Evolutionary conservation across 768 basidiomycete species (phyloP), one percentile per base, ranked within the genome.

Genomic region (Boletus sp.): DNA sequence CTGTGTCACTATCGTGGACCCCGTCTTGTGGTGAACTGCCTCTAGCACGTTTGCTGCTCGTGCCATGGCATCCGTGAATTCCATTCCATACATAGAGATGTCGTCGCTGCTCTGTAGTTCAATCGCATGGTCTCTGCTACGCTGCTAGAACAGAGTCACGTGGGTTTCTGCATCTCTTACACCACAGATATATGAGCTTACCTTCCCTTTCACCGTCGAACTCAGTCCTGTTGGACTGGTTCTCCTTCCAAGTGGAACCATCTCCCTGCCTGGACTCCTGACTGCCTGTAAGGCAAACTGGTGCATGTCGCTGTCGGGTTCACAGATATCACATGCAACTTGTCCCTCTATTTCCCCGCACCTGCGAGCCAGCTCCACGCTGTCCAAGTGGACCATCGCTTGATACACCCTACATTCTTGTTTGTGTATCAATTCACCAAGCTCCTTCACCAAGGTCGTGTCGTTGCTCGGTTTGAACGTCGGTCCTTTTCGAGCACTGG

Each of bases 241-340:
- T n/a, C 33, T 35, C 3, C 33, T 11, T 1, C 33, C 33, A 11
- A 11, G 33, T 12, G 37, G 37, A 39, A 10, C 4, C 1, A 3
- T 28, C 28, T 29, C 18, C 28, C 2, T 29, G 28, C 17, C 7
- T 46, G 15, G 32, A 3, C 46, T 24, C 24, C 1, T 24, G 24
- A 47, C 39, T 0, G 50, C 45, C 18, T 28, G 12, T 7, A 39
- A 10, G 12, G 56, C 49, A 7, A 54, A 44, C 12, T 1, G 39
- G 30, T 61, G 56, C 2, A 58, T 58, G 18, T 54, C 45, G 30
- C 45, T 18, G 7, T 35, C 2, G 2, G 59, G 59, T 2, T 44
- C 3, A 24, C 60, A 61, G 29, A 58, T 3, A 7, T 61, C 56
- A 2, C 60, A 61, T 1, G 29, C 56, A 0, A 58, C 57, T 6